Evolutionary conservation across 2,329 filamentous ascomycete species (phyloP).

Genomic region (Neofusicoccum ribis): DNA sequence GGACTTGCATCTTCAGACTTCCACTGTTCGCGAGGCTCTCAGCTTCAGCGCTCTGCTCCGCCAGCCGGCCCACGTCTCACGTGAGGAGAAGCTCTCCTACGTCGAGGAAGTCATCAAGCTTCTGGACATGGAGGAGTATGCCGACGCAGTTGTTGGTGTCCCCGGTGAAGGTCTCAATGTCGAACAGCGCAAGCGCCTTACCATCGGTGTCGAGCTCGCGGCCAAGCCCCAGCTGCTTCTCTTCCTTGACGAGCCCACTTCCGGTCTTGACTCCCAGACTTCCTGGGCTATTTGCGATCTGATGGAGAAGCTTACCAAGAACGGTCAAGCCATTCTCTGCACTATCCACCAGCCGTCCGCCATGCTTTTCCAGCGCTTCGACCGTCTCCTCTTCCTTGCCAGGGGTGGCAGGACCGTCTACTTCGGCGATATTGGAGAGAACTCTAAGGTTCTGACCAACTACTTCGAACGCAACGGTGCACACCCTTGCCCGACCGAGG

Average conservation of each 20-base stretch:
- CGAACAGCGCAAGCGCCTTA: constrained; percentile 65
- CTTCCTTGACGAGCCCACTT: constrained; percentile 74
- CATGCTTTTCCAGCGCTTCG: constrained; percentile 84
- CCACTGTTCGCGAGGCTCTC: constrained; percentile 79
- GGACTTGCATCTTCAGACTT: constrained; percentile 77
- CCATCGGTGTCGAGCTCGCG: constrained; percentile 54
- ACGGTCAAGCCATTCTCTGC: constrained; percentile 60
- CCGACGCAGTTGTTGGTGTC: constrained; percentile 82
- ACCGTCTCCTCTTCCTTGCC: constrained; percentile 71
- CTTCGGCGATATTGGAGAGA: constrained; percentile 72
- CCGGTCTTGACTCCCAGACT: constrained; percentile 60
- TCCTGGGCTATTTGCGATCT: constrained; percentile 23
- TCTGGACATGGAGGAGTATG: constrained; percentile 82
- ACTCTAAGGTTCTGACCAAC: constrained; percentile 61
- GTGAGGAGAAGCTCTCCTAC: constrained; percentile 74
- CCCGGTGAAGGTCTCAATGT: constrained; percentile 68
- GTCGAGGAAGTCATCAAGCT: constrained; percentile 85
- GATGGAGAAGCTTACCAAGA: constrained; percentile 45
- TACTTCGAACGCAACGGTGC: constrained; percentile 78
- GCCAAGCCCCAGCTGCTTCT: constrained; percentile 64
- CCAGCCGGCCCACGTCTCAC: constrained; percentile 68
- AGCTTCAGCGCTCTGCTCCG: constrained; percentile 78
- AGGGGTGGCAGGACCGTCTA: constrained; percentile 74
- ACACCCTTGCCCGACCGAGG: constrained; percentile 62
- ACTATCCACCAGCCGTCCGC: constrained; percentile 82